phyloP scores from a whole-genome alignment of 1,139 yeast genomes.

The Geotrichum citri-aurantii region DNA sequence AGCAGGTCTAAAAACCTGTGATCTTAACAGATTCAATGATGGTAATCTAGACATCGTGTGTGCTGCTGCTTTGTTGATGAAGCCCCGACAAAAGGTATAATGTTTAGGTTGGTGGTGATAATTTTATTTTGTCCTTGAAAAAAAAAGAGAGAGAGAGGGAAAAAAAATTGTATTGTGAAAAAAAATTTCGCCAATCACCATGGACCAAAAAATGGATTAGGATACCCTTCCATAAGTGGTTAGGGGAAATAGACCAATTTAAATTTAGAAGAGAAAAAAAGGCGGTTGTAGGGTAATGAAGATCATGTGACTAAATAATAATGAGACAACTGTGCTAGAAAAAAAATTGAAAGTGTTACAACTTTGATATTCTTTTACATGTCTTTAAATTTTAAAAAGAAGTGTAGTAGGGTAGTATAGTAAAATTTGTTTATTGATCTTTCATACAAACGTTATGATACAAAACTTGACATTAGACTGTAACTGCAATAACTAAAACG shows the following conservation, averaged over 20 bases:
- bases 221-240: not conserved
- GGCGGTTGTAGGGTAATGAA: not conserved
- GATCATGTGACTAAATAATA: not conserved
- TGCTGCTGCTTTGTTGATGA: not conserved
- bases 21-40: conserved; percentile 9
- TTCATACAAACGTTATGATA: too few relatives aligned
- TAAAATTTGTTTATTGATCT: too few relatives aligned
- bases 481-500: too few relatives aligned
- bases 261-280: not conserved
- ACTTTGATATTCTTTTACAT: too few relatives aligned
- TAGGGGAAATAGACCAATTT: not conserved
- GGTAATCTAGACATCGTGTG: conserved; percentile 14
- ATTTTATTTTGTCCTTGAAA: not conserved
- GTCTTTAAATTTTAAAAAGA: too few relatives aligned
- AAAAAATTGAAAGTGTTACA: not conserved
- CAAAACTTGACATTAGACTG: too few relatives aligned
- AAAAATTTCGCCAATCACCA: not conserved
- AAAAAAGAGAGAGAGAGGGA: not conserved
- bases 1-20: conserved; percentile 14
- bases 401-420: too few relatives aligned
- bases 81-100: not conserved
- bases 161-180: not conserved
- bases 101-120: not conserved
- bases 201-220: not conserved
- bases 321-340: not conserved